Percentiles rank a stretch among this genome's conserved stretches.
Conservation (phyloP, 2,329 filamentous ascomycete genomes). For the Penicillium sp. region DNA sequence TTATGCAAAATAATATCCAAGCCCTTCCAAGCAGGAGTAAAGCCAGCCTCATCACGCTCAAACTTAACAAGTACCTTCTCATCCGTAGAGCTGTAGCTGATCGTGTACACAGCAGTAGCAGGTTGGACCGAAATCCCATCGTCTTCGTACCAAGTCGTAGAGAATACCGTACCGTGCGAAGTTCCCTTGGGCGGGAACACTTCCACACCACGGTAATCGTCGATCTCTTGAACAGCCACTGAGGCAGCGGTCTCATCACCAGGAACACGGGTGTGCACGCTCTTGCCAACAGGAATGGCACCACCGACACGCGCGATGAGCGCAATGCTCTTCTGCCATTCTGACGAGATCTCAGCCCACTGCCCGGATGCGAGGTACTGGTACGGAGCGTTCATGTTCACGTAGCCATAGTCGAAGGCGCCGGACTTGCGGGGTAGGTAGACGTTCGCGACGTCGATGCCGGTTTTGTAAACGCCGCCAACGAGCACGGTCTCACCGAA, state of each 20-base stretch:
- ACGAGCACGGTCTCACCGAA: slow-evolving; percentile 65
- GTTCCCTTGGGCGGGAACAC: slow-evolving; percentile 53
- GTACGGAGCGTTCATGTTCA: slow-evolving; percentile 62
- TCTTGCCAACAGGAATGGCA: slow-evolving; percentile 53
- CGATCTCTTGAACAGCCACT: slow-evolving; percentile 40
- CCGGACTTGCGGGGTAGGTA: slow-evolving; percentile 57
- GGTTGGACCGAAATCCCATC: slow-evolving; percentile 52
- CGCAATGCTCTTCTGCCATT: slow-evolving; percentile 56
- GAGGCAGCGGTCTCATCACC: slow-evolving; percentile 50
- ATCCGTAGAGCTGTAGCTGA: slow-evolving; percentile 46
- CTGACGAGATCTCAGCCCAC: slow-evolving; percentile 52
- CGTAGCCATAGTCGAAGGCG: slow-evolving; percentile 53
- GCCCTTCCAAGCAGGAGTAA: slow-evolving; percentile 50
- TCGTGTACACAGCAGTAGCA: slow-evolving; percentile 42
- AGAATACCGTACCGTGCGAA: slow-evolving; percentile 39
- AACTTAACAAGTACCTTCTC: slow-evolving; percentile 47
- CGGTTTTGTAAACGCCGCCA: slow-evolving; percentile 65
- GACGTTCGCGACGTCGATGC: slow-evolving; percentile 52
- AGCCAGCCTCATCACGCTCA: slow-evolving; percentile 40
- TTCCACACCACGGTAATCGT: slow-evolving; percentile 58
- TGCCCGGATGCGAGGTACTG: slow-evolving; percentile 55
- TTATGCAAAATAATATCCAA: slow-evolving; percentile 52
- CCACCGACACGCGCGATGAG: slow-evolving; percentile 56
- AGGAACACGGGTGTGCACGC: slow-evolving; percentile 50
- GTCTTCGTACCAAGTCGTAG: slow-evolving; percentile 55